These are phyloP conservation scores for Haemoproteus tartakovskyi DNA, from an alignment of 169 alveolate species.

Conservation along the genomic window DNA sequence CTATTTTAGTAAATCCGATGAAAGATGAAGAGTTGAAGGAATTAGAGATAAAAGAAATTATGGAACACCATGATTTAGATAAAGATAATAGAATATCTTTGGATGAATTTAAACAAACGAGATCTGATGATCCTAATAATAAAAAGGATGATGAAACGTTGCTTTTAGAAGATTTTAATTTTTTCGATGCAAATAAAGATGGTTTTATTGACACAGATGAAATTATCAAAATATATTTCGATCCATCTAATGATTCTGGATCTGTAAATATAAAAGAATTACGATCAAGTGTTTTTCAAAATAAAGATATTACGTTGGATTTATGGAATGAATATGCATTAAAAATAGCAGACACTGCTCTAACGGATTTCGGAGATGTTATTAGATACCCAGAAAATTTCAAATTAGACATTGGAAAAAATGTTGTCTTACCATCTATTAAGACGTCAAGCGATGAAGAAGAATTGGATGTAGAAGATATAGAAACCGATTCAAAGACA, in stretches of 20 bases:
- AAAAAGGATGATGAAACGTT: constrained; percentile 51
- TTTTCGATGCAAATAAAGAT: constrained; percentile 74
- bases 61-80: constrained; percentile 76
- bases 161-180: constrained; percentile 71
- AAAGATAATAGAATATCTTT: constrained; percentile 76
- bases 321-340: constrained; percentile 74
- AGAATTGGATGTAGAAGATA: constrained; percentile 8
- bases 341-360: constrained; percentile 70
- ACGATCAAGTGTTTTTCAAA: constrained; percentile 65
- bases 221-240: constrained; percentile 69
- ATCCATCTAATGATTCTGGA: constrained; percentile 68
- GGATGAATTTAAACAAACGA: constrained; percentile 70
- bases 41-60: constrained; percentile 71
- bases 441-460: neutral
- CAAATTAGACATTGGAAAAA: constrained; percentile 66
- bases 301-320: constrained; percentile 62
- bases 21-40: constrained; percentile 71
- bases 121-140: constrained; percentile 34
- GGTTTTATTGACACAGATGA: constrained; percentile 74
- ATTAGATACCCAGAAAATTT: constrained; percentile 74
- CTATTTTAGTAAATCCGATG: constrained; percentile 72
- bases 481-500: neutral
- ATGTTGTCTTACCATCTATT: constrained; percentile 35
- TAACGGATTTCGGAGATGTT: constrained; percentile 78
- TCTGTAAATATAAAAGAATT: constrained; percentile 67